Conservation (phyloP, 75 land plant species). For the Cryptomeria japonica region DNA sequence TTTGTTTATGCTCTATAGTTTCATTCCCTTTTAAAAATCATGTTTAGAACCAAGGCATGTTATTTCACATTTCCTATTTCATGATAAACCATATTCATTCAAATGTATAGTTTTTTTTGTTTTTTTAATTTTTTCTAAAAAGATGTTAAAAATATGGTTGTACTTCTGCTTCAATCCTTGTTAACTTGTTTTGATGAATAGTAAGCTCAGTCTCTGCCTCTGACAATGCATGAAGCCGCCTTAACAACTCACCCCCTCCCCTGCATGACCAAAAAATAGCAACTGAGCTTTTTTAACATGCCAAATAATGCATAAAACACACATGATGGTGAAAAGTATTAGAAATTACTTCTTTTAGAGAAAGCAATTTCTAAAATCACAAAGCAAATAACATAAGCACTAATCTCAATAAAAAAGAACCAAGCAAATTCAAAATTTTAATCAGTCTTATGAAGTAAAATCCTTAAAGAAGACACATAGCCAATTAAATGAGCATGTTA, state of each 20-base stretch:
- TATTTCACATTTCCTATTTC: neutral
- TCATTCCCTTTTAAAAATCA: neutral
- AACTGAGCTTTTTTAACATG: neutral
- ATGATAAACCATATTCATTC: neutral
- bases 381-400: neutral
- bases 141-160: neutral
- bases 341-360: neutral
- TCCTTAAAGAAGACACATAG: neutral
- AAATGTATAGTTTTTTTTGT: neutral
- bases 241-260: constrained; percentile 92
- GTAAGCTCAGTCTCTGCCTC: constrained; percentile 74
- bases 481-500: neutral
- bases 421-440: neutral
- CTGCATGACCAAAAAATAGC: constrained; percentile 28
- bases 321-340: neutral
- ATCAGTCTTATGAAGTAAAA: neutral
- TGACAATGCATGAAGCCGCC: constrained; percentile 77
- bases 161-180: constrained; percentile 82
- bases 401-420: neutral
- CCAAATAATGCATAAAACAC: neutral
- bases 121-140: neutral
- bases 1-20: neutral
- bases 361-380: neutral
- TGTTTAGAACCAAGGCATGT: neutral
- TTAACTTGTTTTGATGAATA: constrained; percentile 59